Evolutionary conservation across 768 basidiomycete genomes (phyloP), one percentile per base, ranked within the genome.

Genomic region (Mycena galericulata): DNA sequence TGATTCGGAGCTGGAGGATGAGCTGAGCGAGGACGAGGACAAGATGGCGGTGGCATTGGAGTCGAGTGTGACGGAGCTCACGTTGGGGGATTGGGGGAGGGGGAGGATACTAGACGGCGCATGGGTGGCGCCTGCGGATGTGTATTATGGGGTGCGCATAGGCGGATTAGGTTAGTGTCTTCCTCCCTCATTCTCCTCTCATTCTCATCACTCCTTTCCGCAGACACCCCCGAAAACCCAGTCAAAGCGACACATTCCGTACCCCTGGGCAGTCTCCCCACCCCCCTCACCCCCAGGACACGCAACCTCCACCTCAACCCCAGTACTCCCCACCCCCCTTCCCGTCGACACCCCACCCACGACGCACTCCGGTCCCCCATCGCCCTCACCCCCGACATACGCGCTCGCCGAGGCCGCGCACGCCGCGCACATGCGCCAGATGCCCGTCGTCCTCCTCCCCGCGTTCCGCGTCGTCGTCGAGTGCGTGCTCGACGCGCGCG

Each of bases 41-140:
- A 85, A 87, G 53, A 78, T 93, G 46, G 90, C 92, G 1, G 79
- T 92, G 54, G 83, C 50, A 53, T 32, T 66, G n/a, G 69, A 70
- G 32, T n/a, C 43, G 54, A 46, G 22, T 22, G 83, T 85, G 15
- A 77, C 81, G 24, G 85, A 87, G 49, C 79, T 93, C 47, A 90
- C 92, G 1, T 79, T 93, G 58, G 82, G 85, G 15, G 92, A 92
- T 70, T 93, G 91, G 91, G 90, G 90, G 7, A 83, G 93, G 36
- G 84, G 82, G 24, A 80, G 92, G 51, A 89, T 94, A 53, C 78
- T 94, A 22, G 92, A 94, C 62, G 93, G 93, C 3, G 85, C 88
- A 71, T 94, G 93, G 92, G 78, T 89, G 47, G 90, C 86, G 55
- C 93, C 92, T 12, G 90, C 89, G 0, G 93, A 94, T 75, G 83